phyloP scores from a whole-genome alignment of 176 grass and related monocot species.

The Juncus inflexus region DNA sequence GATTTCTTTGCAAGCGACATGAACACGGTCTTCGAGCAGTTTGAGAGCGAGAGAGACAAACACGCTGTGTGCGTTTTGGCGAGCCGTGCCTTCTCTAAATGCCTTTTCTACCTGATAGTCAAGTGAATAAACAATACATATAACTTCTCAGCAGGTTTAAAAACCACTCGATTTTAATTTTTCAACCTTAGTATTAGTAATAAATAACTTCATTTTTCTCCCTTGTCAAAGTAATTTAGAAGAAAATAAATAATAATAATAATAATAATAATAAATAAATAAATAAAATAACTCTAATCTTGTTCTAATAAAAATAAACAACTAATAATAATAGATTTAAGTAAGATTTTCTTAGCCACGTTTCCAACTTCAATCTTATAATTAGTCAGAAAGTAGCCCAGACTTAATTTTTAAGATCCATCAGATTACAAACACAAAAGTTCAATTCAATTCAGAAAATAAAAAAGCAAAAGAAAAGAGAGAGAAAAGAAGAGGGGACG shows the following conservation, averaged over 20 bases:
- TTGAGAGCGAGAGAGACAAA: slow-evolving; percentile 87
- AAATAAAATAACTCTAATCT: too few relatives aligned
- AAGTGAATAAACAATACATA: background rate
- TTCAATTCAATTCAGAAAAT: background rate
- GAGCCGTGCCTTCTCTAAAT: slow-evolving; percentile 90
- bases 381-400: too few relatives aligned
- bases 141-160: slow-evolving; percentile 16
- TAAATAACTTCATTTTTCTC: too few relatives aligned
- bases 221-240: too few relatives aligned
- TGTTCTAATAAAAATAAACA: too few relatives aligned
- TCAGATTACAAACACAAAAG: slow-evolving; percentile 4
- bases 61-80: slow-evolving; percentile 89
- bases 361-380: too few relatives aligned
- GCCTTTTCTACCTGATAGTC: slow-evolving; percentile 76
- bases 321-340: too few relatives aligned
- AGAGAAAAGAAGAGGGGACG: background rate
- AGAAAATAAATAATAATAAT: too few relatives aligned
- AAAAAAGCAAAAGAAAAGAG: background rate
- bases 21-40: slow-evolving; percentile 84
- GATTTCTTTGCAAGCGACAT: slow-evolving; percentile 98
- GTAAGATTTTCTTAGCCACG: too few relatives aligned
- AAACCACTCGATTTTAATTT: too few relatives aligned
- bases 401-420: background rate
- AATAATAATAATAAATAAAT: too few relatives aligned
- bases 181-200: too few relatives aligned